Evolutionary conservation across 2,329 filamentous ascomycete genomes (phyloP), one percentile per base, ranked within the genome.

Genomic region (Mycosphaerella sp.): DNA sequence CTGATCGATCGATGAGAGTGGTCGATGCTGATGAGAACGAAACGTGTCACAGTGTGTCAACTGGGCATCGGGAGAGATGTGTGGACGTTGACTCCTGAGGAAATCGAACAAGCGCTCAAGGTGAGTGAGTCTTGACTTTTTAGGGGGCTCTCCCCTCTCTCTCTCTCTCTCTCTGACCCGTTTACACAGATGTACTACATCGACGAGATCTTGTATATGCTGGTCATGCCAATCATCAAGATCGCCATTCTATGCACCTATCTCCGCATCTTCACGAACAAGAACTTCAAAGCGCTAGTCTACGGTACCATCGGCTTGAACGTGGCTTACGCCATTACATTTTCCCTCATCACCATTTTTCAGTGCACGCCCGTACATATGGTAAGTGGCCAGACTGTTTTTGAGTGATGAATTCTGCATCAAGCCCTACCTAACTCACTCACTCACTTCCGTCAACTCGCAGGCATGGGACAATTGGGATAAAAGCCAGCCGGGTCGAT

Each of bases 401-500:
- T n/a, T n/a, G n/a, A n/a, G n/a, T n/a, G n/a, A n/a, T n/a, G n/a
- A n/a, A n/a, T n/a, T n/a, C n/a, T n/a, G n/a, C n/a, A n/a, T n/a
- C 13, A 27, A 18, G 5, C 14, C 0, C 18, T 13, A 32, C 30
- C 2, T 32, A 4, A 21, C 21, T 21, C 21, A 21, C 3, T 21
- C 30, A 32, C 8, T 36, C 5, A 6, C 17, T 7, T 2, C n/a
- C n/a, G n/a, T n/a, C n/a, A n/a, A n/a, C n/a, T n/a, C 14, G 16
- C 14, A 58, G 56, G 53, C 56, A 21, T 56, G 54, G 54, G 34
- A 21, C 14, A 39, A 50, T 9, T 58, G 56, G 56, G 56, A 58
- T 30, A 27, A 49, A 34, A 36, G 28, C 18, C 54, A 47, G n/a
- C 39, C 43, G 6, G 56, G 56, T 17, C 35, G 8, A 6, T 58